Percentiles rank a stretch among this genome's conserved stretches.
Conservation (phyloP, 2,329 filamentous ascomycete genomes). For the Bipolaris sorokiniana region DNA sequence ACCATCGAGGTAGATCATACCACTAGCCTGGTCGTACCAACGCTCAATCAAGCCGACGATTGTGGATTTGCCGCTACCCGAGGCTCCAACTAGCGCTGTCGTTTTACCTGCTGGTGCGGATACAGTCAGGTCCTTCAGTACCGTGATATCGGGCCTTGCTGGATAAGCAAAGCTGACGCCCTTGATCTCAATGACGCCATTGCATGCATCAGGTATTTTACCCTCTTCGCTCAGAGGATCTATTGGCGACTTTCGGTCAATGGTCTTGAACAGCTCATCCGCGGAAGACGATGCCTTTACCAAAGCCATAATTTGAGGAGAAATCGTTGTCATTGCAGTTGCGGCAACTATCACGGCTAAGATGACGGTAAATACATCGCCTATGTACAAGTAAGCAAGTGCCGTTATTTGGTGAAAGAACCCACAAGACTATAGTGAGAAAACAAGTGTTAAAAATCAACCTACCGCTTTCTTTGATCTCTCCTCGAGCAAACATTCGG, state of each 20-base stretch:
- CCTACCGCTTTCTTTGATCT: conserved; percentile 55
- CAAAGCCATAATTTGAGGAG: conserved; percentile 83
- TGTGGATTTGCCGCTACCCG: conserved; percentile 92
- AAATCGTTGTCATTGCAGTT: conserved; percentile 79
- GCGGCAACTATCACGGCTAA: conserved; percentile 53
- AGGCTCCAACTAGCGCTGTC: conserved; percentile 90
- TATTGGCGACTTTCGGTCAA: conserved; percentile 82
- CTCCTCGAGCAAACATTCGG: conserved; percentile 61
- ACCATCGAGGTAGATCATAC: conserved; percentile 40
- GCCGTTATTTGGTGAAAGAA: no score
- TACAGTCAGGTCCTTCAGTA: conserved; percentile 83
- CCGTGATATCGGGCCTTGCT: conserved; percentile 83
- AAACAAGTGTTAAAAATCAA: no score
- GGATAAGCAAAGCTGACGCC: conserved; percentile 92
- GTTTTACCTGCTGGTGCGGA: conserved; percentile 85
- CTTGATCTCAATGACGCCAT: conserved; percentile 71
- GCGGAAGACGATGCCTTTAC: conserved; percentile 44
- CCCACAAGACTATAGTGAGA: no score
- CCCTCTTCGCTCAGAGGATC: conserved; percentile 57
- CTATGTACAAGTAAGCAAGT: conserved; percentile 6
- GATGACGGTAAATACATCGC: conserved; percentile 38
- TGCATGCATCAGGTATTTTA: conserved; percentile 25
- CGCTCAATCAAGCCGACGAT: conserved; percentile 77
- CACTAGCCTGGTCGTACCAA: conserved; percentile 46
- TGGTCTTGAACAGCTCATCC: conserved; percentile 56